Evolutionary conservation across 345 rosid species (phyloP).

Genomic region (Ricinus communis): DNA sequence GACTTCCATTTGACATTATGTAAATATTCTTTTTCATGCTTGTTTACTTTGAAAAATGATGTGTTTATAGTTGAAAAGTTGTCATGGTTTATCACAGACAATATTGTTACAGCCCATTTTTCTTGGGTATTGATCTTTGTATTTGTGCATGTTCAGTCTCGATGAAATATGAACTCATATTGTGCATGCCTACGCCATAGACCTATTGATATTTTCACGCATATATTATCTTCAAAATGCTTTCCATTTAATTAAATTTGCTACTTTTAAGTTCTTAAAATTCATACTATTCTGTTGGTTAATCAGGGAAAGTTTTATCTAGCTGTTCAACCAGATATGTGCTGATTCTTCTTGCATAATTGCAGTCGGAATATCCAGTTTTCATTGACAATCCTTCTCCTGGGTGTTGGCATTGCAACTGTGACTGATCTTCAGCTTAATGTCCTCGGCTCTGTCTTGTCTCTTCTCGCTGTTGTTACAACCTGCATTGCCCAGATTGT

Average conservation of each 20-base stretch:
- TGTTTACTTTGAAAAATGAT: not conserved
- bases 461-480: slow-evolving; percentile 88
- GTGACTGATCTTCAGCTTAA: slow-evolving; percentile 99
- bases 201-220: not conserved
- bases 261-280: not conserved
- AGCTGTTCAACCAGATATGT: slow-evolving; percentile 6
- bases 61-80: not conserved
- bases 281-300: not conserved
- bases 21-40: not conserved
- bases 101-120: not conserved
- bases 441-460: slow-evolving; percentile 85
- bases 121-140: not conserved
- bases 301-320: not conserved
- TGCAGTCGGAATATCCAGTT: slow-evolving; percentile 89
- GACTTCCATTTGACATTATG: not conserved
- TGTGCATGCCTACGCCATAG: not conserved
- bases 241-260: not conserved
- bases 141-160: not conserved
- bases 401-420: slow-evolving; percentile 99
- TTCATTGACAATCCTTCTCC: slow-evolving; percentile 78
- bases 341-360: slow-evolving; percentile 17
- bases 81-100: not conserved
- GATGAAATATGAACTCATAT: not conserved
- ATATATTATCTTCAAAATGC: not conserved
- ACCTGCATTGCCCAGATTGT: slow-evolving; percentile 99